These are phyloP conservation scores for Thelonectria blattea DNA, from an alignment of 2,329 filamentous ascomycete species.

Conservation along the genomic window DNA sequence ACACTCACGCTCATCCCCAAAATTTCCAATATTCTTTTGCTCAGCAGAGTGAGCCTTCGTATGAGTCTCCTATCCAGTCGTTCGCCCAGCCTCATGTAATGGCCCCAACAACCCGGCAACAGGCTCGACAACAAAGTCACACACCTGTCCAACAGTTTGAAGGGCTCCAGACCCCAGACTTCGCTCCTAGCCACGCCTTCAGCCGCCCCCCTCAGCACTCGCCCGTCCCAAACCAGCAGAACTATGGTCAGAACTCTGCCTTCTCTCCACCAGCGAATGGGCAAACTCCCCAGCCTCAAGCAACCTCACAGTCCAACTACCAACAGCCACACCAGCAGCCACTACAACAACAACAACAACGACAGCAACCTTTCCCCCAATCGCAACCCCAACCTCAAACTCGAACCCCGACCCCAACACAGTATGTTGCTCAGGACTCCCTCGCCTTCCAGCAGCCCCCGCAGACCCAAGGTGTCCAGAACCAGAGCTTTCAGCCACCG, in stretches of 20 bases:
- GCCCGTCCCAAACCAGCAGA: slow-evolving; percentile 39
- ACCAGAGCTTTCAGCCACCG: slow-evolving; percentile 33
- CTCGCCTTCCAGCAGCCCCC: slow-evolving; percentile 26
- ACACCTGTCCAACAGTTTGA: slow-evolving; percentile 44
- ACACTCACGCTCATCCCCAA: slow-evolving; percentile 41
- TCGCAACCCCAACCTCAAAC: slow-evolving; percentile 25
- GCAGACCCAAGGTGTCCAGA: slow-evolving; percentile 16
- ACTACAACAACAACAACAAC: slow-evolving; percentile 35
- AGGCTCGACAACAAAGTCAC: slow-evolving; percentile 32
- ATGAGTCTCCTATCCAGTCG: slow-evolving; percentile 41
- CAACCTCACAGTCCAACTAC: slow-evolving; percentile 32
- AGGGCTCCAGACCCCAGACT: slow-evolving; percentile 34
- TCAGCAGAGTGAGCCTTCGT: slow-evolving; percentile 42
- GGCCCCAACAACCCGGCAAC: slow-evolving; percentile 41
- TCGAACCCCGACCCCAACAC: slow-evolving; percentile 28
- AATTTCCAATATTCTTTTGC: slow-evolving; percentile 45
- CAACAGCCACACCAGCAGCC: slow-evolving; percentile 34
- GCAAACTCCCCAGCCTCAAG: slow-evolving; percentile 36
- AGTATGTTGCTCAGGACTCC: slow-evolving; percentile 32
- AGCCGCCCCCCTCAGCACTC: slow-evolving; percentile 39
- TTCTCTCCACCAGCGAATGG: slow-evolving; percentile 37
- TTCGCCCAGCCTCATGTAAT: slow-evolving; percentile 44
- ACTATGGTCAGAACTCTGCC: slow-evolving; percentile 32
- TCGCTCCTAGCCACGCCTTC: slow-evolving; percentile 36
- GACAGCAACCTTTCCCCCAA: slow-evolving; percentile 24